These are phyloP conservation scores for Alternaria sp. DNA, from an alignment of 2,329 filamentous ascomycete species.

Conservation along the genomic window DNA sequence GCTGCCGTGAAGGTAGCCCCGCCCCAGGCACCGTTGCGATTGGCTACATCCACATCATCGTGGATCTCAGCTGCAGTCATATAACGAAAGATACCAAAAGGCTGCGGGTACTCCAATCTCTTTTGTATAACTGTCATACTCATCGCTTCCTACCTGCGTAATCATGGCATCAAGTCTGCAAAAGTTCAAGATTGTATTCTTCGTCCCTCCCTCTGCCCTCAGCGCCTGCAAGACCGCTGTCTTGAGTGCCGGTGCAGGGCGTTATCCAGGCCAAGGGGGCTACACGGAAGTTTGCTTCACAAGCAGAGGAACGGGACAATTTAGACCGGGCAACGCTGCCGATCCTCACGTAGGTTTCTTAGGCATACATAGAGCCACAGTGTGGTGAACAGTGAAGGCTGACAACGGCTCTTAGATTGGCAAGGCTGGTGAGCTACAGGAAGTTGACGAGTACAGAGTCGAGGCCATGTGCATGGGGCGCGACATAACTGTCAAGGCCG, in stretches of 20 bases:
- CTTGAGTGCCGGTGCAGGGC: slow-evolving; percentile 55
- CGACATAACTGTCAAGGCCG: slow-evolving; percentile 63
- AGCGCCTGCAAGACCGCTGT: slow-evolving; percentile 52
- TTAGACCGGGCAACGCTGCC: slow-evolving; percentile 66
- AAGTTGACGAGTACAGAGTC: slow-evolving; percentile 66
- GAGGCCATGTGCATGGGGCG: slow-evolving; percentile 68
- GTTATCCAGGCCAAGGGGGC: slow-evolving; percentile 49
- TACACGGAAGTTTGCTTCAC: slow-evolving; percentile 55
- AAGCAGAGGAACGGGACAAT: slow-evolving; percentile 66
- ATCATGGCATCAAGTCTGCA: slow-evolving; percentile 11
- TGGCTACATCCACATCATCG: not conserved
- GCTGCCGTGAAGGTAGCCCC: not conserved
- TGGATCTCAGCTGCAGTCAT: not conserved
- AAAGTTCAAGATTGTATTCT: slow-evolving; percentile 56
- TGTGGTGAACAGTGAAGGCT: not conserved
- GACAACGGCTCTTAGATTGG: slow-evolving; percentile 56
- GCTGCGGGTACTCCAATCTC: not conserved
- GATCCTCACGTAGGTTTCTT: slow-evolving; percentile 58
- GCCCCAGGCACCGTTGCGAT: not conserved
- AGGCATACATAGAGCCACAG: not conserved
- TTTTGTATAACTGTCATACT: not conserved
- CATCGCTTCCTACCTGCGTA: not conserved
- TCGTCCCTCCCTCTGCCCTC: slow-evolving; percentile 49
- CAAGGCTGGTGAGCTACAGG: slow-evolving; percentile 62
- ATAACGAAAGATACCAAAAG: not conserved